Conservation (phyloP, 2,329 filamentous ascomycete genomes). For the Pseudogymnoascus sp. region DNA sequence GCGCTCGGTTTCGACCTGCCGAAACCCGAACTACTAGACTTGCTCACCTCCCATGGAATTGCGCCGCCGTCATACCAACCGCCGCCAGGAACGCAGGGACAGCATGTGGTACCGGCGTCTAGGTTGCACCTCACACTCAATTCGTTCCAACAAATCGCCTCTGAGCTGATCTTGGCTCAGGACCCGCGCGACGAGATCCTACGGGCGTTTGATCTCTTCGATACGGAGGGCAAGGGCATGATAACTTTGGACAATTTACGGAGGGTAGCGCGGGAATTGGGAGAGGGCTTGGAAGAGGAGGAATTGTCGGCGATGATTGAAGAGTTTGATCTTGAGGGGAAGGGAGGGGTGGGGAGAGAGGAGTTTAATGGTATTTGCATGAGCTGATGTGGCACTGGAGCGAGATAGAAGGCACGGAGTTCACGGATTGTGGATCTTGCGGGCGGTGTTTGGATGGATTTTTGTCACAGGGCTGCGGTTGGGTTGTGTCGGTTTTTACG, state of each 20-base stretch:
- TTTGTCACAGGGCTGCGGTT: neutral
- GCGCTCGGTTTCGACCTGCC: constrained; percentile 89
- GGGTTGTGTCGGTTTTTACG: neutral
- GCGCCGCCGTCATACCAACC: constrained; percentile 53
- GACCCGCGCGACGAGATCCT: constrained; percentile 88
- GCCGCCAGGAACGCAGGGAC: constrained; percentile 32
- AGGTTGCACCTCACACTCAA: constrained; percentile 53
- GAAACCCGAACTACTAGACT: constrained; percentile 73
- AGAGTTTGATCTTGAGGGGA: constrained; percentile 91
- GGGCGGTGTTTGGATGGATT: neutral
- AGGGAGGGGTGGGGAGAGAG: constrained; percentile 66
- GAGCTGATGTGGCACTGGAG: constrained; percentile 21
- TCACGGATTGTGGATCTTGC: neutral
- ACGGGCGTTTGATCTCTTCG: constrained; percentile 87
- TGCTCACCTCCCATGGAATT: constrained; percentile 75
- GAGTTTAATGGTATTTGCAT: constrained; percentile 47
- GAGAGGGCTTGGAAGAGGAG: constrained; percentile 86
- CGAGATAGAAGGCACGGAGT: neutral
- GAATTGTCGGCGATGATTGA: constrained; percentile 95
- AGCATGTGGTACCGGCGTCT: constrained; percentile 40
- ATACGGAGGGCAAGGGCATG: constrained; percentile 82
- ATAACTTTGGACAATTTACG: constrained; percentile 85
- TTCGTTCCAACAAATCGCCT: constrained; percentile 70
- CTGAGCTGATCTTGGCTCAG: constrained; percentile 69
- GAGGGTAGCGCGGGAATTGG: constrained; percentile 80